Evolutionary conservation across 768 basidiomycete species (phyloP), one percentile per base, ranked within the genome.

Genomic region (Russula vinacea): DNA sequence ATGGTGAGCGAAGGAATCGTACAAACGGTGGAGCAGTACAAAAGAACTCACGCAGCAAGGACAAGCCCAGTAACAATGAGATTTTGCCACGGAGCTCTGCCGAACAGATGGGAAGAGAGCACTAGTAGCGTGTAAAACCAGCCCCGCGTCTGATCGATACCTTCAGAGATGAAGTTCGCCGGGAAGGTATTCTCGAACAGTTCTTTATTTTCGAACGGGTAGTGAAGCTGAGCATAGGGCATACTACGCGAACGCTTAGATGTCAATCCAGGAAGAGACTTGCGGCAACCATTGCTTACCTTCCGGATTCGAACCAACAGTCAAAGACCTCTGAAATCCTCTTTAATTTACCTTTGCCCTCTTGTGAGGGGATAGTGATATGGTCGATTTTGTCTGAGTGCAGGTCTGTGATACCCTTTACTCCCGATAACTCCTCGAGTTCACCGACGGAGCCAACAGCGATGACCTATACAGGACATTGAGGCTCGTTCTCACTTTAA

Each of bases 111-210:
- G 24, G 94, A 97, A n/a, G 92, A 91, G 29, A 98, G 81, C 5
- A 99, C 94, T 47, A 99, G 85, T 16, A 99, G 77, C 2, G 97
- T 98, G 78, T 99, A 99, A 83, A 99, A 99, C 97, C 97, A 99
- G 26, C 97, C 97, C 70, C 97, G 86, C 32, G 96, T 98, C 77
- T 99, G 97, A 75, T 99, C 97, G 67, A 99, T 96, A 71, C 95
- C 96, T 75, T 99, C 97, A 7, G 91, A 96, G 33, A 98, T 88
- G 74, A 99, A 99, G 72, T 98, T 90, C 4, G 95, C 97, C 2
- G 96, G 97, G 80, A 92, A 95, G 9, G 85, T 86, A 9, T 77
- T 78, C 72, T 94, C 87, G 72, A 97, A 97, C 49, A 84, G 77
- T 35, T 91, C 89, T 75, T 90, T 88, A 76, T 98, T 98, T 77